These are phyloP conservation scores for Cercospora beticola DNA, from an alignment of 2,329 filamentous ascomycete genomes.

Conservation along the genomic window DNA sequence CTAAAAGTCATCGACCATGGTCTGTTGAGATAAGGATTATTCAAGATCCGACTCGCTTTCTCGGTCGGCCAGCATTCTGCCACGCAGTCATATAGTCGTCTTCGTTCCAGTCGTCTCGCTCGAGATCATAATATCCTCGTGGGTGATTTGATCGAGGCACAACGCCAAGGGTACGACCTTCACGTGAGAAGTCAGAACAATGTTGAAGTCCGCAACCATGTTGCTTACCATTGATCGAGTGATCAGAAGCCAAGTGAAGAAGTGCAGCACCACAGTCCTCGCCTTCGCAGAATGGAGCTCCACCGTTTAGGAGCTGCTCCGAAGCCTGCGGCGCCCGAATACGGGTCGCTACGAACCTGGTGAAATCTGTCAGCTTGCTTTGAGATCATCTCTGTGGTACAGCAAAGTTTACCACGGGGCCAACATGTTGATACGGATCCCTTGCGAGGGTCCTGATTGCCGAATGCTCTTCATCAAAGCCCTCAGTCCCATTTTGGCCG, in stretches of 20 bases:
- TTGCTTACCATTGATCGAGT: not conserved
- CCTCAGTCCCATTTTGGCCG: not conserved
- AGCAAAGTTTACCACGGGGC: not conserved
- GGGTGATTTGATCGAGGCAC: not conserved
- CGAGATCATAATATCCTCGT: conserved; percentile 5
- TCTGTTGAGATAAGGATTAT: not conserved
- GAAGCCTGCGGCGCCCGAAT: not conserved
- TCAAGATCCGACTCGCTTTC: not conserved
- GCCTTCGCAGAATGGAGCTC: not conserved
- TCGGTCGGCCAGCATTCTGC: conserved; percentile 2
- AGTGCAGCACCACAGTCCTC: not conserved
- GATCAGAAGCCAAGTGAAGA: not conserved
- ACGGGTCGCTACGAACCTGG: not conserved
- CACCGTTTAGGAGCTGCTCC: not conserved
- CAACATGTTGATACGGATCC: not conserved
- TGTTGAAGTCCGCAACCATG: not conserved
- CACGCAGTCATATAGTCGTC: conserved; percentile 10
- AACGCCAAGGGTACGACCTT: not conserved
- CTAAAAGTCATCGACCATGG: not conserved
- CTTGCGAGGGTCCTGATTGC: not conserved
- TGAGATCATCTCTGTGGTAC: not conserved
- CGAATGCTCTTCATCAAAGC: not conserved
- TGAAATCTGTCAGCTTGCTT: not conserved
- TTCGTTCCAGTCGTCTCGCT: conserved; percentile 11
- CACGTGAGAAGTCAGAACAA: not conserved